phyloP scores from a whole-genome alignment of 148 eudicot species.

The Vaccinium vitisidaea region DNA sequence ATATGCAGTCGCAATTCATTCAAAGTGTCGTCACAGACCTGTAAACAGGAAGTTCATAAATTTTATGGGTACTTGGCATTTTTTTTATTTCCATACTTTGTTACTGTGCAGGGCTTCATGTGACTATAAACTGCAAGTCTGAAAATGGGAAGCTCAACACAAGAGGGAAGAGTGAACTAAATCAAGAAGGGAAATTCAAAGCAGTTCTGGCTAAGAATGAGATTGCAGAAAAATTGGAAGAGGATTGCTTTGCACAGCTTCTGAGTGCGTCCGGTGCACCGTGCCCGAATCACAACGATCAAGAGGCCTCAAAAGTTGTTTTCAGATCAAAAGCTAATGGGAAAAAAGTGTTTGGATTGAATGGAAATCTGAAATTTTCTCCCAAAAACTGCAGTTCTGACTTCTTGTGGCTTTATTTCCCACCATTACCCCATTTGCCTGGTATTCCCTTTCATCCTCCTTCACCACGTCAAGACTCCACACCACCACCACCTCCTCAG shows the following conservation, averaged over 20 bases:
- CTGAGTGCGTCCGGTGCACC: slow-evolving; percentile 32
- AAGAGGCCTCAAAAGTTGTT: slow-evolving; percentile 25
- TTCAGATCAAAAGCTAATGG: slow-evolving; percentile 17
- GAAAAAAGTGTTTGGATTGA: slow-evolving; percentile 23
- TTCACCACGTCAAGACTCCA: neutral
- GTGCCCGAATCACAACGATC: slow-evolving; percentile 25
- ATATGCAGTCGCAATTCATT: too few species aligned
- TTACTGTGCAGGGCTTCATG: slow-evolving; percentile 19
- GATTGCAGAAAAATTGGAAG: slow-evolving; percentile 12
- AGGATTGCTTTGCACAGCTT: slow-evolving; percentile 40
- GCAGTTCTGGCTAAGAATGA: slow-evolving; percentile 15
- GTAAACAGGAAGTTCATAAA: too few species aligned
- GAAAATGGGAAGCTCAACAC: slow-evolving; percentile 12
- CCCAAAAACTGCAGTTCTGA: slow-evolving; percentile 30
- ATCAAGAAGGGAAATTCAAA: slow-evolving; percentile 20
- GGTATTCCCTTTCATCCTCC: neutral
- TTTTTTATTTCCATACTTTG: too few species aligned
- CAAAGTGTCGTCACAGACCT: too few species aligned
- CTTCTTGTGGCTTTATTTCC: slow-evolving; percentile 31
- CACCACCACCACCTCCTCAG: neutral
- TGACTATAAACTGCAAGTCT: slow-evolving; percentile 14
- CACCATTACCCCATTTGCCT: neutral
- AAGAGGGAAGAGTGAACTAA: neutral
- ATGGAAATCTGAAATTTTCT: slow-evolving; percentile 28
- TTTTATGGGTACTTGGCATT: too few species aligned